A percentile compares a stretch with the other conserved stretches of the same genome.
These are phyloP conservation scores for Polygonum aviculare DNA, from an alignment of 148 eudicot genomes.

Conservation along the genomic window DNA sequence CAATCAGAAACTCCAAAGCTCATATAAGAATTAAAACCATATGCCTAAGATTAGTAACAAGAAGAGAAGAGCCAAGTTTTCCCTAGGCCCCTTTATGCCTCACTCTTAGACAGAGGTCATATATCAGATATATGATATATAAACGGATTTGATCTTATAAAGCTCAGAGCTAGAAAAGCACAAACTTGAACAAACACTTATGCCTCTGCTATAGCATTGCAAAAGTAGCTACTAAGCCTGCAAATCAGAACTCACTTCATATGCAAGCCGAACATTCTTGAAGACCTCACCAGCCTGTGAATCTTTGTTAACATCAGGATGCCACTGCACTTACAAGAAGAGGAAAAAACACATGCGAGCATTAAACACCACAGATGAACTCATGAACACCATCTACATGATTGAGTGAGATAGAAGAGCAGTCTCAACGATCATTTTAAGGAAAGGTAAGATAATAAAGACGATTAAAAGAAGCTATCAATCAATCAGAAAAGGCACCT, in stretches of 20 bases:
- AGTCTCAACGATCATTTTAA: neutral
- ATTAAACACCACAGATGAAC: neutral
- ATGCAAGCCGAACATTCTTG: conserved; percentile 72
- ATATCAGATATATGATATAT: neutral
- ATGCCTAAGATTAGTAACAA: neutral
- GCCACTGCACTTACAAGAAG: conserved; percentile 45
- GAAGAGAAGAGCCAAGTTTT: neutral
- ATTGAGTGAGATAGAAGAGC: neutral
- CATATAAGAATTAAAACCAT: neutral
- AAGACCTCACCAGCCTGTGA: conserved; percentile 56
- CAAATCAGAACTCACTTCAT: conserved; percentile 41
- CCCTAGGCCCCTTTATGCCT: neutral
- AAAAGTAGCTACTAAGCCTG: neutral
- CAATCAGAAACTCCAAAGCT: neutral
- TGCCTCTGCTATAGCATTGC: neutral
- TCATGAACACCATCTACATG: neutral
- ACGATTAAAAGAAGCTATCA: neutral
- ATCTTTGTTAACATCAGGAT: conserved; percentile 92
- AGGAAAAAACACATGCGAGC: neutral
- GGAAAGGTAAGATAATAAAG: neutral
- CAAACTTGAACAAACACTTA: neutral
- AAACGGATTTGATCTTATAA: too few relatives aligned
- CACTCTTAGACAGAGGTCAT: neutral
- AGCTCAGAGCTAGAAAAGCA: neutral
- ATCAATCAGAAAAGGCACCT: conserved; percentile 26